Evolutionary conservation across 441 rosid genomes (phyloP).

Genomic region (Brassica balearica): DNA sequence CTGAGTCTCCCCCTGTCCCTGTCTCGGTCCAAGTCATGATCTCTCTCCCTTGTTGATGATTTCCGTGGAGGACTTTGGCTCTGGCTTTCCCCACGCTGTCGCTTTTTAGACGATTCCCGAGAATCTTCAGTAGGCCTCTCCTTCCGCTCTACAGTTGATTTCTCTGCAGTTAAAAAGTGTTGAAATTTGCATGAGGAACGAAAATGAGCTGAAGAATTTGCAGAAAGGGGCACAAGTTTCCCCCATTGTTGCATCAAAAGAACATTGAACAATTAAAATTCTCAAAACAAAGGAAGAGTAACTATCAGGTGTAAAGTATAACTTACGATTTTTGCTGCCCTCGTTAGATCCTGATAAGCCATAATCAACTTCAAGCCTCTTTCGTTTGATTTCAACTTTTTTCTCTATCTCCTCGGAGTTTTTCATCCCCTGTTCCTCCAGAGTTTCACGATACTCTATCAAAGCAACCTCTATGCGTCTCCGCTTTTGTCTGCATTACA

Average conservation of each 20-base stretch:
- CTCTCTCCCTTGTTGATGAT: slow-evolving; percentile 66
- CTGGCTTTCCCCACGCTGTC: slow-evolving; percentile 61
- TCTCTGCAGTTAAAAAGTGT: slow-evolving; percentile 57
- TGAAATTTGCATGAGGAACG: neutral
- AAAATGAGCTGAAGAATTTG: no score
- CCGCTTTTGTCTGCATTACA: slow-evolving; percentile 77
- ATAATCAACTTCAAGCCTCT: slow-evolving; percentile 81
- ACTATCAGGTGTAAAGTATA: no score
- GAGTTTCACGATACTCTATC: slow-evolving; percentile 96
- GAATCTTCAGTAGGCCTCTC: slow-evolving; percentile 61
- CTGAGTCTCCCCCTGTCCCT: slow-evolving; percentile 45
- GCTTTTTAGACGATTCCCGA: slow-evolving; percentile 78
- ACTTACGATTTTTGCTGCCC: slow-evolving; percentile 49
- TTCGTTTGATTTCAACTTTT: slow-evolving; percentile 78
- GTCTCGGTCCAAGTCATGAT: slow-evolving; percentile 48
- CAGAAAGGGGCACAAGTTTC: no score
- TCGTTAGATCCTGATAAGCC: slow-evolving; percentile 50
- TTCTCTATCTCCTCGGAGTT: slow-evolving; percentile 88
- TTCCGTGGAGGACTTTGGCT: slow-evolving; percentile 84
- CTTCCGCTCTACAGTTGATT: slow-evolving; percentile 63
- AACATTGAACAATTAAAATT: no score
- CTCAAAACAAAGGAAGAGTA: no score
- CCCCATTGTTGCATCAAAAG: no score
- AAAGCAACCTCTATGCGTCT: slow-evolving; percentile 92
- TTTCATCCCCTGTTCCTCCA: slow-evolving; percentile 92